phyloP scores from a whole-genome alignment of 345 rosid species.

The Cardamine occulta region DNA sequence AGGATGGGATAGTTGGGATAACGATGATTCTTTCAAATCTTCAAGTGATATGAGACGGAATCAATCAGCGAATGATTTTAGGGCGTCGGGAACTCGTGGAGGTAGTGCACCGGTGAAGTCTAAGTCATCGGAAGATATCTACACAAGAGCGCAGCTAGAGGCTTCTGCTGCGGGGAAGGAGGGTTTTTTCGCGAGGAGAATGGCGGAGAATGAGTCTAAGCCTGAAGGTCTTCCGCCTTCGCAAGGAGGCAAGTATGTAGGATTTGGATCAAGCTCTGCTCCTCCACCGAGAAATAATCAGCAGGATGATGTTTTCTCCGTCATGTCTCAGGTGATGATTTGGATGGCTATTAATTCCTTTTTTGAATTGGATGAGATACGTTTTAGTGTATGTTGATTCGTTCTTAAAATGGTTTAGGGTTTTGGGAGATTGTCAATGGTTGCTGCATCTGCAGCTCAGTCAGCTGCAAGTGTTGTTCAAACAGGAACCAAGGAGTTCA shows the following conservation, averaged over 20 bases:
- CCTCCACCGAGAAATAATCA: slow-evolving; percentile 54
- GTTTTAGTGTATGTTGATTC: slow-evolving; percentile 16
- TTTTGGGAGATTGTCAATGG: slow-evolving; percentile 81
- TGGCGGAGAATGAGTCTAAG: slow-evolving; percentile 76
- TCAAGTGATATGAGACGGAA: slow-evolving; percentile 75
- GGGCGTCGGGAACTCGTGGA: slow-evolving; percentile 42
- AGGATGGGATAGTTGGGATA: slow-evolving; percentile 95
- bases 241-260: slow-evolving; percentile 92
- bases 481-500: slow-evolving; percentile 42
- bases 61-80: slow-evolving; percentile 75
- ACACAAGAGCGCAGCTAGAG: slow-evolving; percentile 72
- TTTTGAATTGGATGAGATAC: slow-evolving; percentile 11
- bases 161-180: slow-evolving; percentile 90
- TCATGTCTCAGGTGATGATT: slow-evolving; percentile 71
- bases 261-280: slow-evolving; percentile 84
- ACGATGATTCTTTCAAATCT: slow-evolving; percentile 66
- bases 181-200: slow-evolving; percentile 69
- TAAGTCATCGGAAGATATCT: slow-evolving; percentile 78
- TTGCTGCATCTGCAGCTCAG: slow-evolving; percentile 68
- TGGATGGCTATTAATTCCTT: slow-evolving; percentile 1
- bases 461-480: slow-evolving; percentile 84
- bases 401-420: slow-evolving; percentile 56
- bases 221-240: slow-evolving; percentile 96
- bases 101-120: slow-evolving; percentile 63
- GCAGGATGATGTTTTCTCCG: slow-evolving; percentile 76